Evolutionary conservation across 2,329 filamentous ascomycete genomes (phyloP), one percentile per base, ranked within the genome.

Genomic region (Acarospora socialis): DNA sequence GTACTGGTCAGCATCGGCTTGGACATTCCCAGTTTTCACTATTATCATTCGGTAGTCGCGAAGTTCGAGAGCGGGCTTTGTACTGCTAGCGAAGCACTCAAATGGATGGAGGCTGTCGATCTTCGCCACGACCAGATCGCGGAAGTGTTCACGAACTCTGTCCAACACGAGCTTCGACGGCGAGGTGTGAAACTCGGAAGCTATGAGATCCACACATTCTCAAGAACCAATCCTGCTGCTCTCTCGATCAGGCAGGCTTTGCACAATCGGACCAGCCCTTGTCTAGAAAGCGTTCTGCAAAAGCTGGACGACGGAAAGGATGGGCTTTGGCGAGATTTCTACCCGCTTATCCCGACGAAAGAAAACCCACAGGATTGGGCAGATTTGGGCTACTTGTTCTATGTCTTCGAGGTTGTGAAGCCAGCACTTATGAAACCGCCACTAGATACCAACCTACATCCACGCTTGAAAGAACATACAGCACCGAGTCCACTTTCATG

Each of bases 21-120:
- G n/a, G 24, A 27, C 24, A 12, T 27, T 27, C 24, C 24, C 13
- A 27, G 24, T 15, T 27, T 27, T 27, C 24, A 27, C 24, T 27
- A 27, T 12, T 27, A 27, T 12, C 24, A 27, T 13, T 27, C 24
- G 6, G n/a, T 27, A 27, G 24, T 13, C n/a, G 24, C 13, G 6
- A 27, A 27, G 24, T 15, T 27, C 6, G 12, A 15, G 6, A 15
- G 16, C 16, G 24, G n/a, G n/a, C 24, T 27, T 27, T 27, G 24
- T 15, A 13, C 24, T 6, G n/a, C 24, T 13, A 15, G 16, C 12
- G 6, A 6, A 15, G 24, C 24, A 15, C 6, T 27, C 6, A 12
- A 27, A 12, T 27, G 24, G 24, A 27, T 27, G 24, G n/a, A 27
- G n/a, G 24, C 24, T 6, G 16, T 27, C n/a, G 24, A 27, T 12